Evolutionary conservation across 257 asterid species (phyloP), one percentile per base, ranked within the genome.

Genomic region (Hygrophila difformis): DNA sequence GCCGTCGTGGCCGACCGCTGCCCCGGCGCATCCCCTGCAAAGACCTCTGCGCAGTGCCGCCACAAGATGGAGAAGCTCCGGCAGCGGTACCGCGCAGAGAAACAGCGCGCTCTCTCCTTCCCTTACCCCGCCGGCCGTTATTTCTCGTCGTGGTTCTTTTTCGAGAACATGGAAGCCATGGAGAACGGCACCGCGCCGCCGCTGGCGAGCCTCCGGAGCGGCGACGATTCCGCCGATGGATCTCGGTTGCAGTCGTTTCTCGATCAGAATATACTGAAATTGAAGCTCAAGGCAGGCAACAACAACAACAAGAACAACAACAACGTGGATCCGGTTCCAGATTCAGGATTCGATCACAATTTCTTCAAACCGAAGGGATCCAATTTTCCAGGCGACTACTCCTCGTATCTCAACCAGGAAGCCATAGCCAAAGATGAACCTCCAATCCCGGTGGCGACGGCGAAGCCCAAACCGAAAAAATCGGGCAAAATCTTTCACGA

Each of bases 41-140:
- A 88, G 69, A 81, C 94, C 18, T 81, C 94, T 24, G 84, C 95
- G 8, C 97, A 88, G 87, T 88, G 95, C 76, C 93, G 97, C 47
- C 97, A 88, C 72, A 84, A 88, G 81, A 88, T 88, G 0, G 97
- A 88, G 73, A 88, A 84, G 65, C 93, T 88, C 51, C 88, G 97
- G 8, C 94, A 88, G 68, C 82, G 97, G 38, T 79, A 79, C 77
- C 81, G 97, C 5, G 96, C 97, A 0, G 97, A 88, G 73, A 88
- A 84, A 64, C 94, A 88, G 74, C 78, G 95, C 18, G 80, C 97
- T 2, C 56, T 70, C 17, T 60, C 91, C 31, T 65, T 66, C 38
- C 95, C 95, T 0, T 63, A 55, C 39, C 92, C 88, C 3, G 66
- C 70, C 1, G 95, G 95, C 2, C 62, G 79, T 22, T 84, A 76